A percentile compares a stretch with the other conserved stretches of the same genome.
Evolutionary conservation across 768 basidiomycete genomes (phyloP).

Genomic region (Rhodocollybia butyracea): DNA sequence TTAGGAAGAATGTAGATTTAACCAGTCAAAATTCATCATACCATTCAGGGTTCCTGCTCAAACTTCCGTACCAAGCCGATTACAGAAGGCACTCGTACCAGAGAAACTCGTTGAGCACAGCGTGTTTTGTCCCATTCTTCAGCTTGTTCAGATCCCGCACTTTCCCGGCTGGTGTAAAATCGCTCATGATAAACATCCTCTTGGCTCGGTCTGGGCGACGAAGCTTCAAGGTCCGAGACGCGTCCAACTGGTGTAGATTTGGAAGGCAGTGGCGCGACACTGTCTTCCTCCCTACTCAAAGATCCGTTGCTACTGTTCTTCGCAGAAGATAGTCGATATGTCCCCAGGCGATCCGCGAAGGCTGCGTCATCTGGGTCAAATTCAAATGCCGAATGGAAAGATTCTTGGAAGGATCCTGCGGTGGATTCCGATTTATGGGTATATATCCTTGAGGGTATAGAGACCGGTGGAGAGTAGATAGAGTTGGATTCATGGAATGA

Average conservation of each 20-base stretch:
- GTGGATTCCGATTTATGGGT: constrained; percentile 43
- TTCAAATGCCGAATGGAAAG: constrained; percentile 69
- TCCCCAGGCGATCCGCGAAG: constrained; percentile 27
- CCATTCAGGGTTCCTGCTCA: constrained; percentile 5
- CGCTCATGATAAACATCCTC: constrained; percentile 38
- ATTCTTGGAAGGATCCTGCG: constrained; percentile 36
- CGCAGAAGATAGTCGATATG: constrained; percentile 29
- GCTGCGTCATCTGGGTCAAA: constrained; percentile 47
- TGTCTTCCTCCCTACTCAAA: constrained; percentile 15
- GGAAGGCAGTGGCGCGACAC: neutral
- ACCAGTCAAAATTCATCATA: neutral
- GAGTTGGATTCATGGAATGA: constrained; percentile 27
- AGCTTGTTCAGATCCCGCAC: constrained; percentile 65
- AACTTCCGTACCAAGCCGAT: constrained; percentile 28
- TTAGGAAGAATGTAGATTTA: neutral
- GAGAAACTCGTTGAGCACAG: constrained; percentile 80
- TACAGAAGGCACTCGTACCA: constrained; percentile 69
- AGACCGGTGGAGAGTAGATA: constrained; percentile 10
- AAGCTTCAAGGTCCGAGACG: neutral
- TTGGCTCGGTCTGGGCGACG: constrained; percentile 14
- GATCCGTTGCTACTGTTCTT: constrained; percentile 31
- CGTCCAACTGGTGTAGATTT: neutral
- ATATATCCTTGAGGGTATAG: constrained; percentile 15
- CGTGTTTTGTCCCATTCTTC: constrained; percentile 87
- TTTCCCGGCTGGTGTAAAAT: constrained; percentile 44